These are phyloP conservation scores for Monosporascus sp. DNA, from an alignment of 2,329 filamentous ascomycete genomes.

Conservation along the genomic window DNA sequence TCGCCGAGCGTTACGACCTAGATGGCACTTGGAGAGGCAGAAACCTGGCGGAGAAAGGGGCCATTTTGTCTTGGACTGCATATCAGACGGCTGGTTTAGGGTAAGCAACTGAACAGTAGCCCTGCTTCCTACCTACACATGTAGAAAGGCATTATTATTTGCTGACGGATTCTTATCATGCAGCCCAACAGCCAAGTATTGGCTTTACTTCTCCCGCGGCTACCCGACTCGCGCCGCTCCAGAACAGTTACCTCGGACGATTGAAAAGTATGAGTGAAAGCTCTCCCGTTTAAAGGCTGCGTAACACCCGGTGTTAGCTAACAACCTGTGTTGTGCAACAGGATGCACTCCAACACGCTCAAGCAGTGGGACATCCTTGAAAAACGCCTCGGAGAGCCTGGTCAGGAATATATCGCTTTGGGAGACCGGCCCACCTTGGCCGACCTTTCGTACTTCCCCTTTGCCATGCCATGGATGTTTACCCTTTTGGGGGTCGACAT, in stretches of 20 bases:
- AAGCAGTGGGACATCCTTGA: conserved; percentile 26
- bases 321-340: conserved; percentile 3
- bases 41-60: conserved; percentile 22
- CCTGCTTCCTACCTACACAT: too few species aligned
- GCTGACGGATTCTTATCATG: neutral
- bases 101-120: conserved; percentile 11
- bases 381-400: conserved; percentile 10
- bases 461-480: conserved; percentile 33
- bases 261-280: conserved; percentile 4
- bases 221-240: conserved; percentile 23
- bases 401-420: conserved; percentile 29
- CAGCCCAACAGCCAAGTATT: conserved; percentile 29
- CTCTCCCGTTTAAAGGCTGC: too few species aligned
- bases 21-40: conserved; percentile 26
- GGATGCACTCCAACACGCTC: conserved; percentile 19
- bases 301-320: neutral
- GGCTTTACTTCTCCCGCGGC: conserved; percentile 26
- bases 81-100: conserved; percentile 31
- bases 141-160: too few species aligned
- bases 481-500: conserved; percentile 26
- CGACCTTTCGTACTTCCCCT: conserved; percentile 30
- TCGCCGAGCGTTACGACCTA: conserved; percentile 29
- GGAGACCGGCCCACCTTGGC: conserved; percentile 29
- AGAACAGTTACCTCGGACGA: conserved; percentile 10
- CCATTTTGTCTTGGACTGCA: conserved; percentile 26